These are phyloP conservation scores for Pichia paraexigua DNA, from an alignment of 805 yeast genomes.

Conservation along the genomic window DNA sequence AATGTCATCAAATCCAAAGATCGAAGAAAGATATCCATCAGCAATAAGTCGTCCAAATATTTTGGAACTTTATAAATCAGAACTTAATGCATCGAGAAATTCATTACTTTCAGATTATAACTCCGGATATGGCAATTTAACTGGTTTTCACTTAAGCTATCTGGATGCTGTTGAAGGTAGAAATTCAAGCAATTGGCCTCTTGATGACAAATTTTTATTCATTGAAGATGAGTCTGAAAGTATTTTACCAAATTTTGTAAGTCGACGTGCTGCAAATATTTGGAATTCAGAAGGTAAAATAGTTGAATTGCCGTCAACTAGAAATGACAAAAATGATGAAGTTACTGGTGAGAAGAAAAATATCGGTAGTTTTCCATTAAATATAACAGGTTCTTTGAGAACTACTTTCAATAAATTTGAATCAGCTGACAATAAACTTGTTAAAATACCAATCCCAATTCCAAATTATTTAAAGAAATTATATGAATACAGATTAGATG, in stretches of 20 bases:
- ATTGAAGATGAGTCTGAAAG: constrained; percentile 44
- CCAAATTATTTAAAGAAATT: constrained; percentile 23
- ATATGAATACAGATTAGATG: constrained; percentile 15
- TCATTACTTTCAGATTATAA: constrained; percentile 35
- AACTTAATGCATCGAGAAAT: constrained; percentile 24
- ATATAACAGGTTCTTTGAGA: constrained; percentile 40
- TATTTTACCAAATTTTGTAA: constrained; percentile 52
- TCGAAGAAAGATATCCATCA: constrained; percentile 23
- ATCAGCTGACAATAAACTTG: background rate
- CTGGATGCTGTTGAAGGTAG: constrained; percentile 43
- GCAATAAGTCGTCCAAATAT: constrained; percentile 18
- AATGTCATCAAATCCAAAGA: constrained; percentile 33
- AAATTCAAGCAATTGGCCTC: constrained; percentile 48
- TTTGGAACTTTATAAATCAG: constrained; percentile 31
- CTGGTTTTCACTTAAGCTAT: constrained; percentile 65
- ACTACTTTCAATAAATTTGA: constrained; percentile 31
- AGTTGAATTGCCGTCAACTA: constrained; percentile 8
- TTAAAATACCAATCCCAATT: constrained; percentile 23
- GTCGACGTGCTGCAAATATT: constrained; percentile 38
- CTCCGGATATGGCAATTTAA: constrained; percentile 58
- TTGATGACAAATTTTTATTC: constrained; percentile 33
- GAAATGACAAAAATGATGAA: constrained; percentile 10
- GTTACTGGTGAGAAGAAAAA: constrained; percentile 14
- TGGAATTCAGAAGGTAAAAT: constrained; percentile 39
- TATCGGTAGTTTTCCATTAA: constrained; percentile 29